phyloP scores from a whole-genome alignment of 78 protist genomes.

The Dictyostelium intermedium region DNA sequence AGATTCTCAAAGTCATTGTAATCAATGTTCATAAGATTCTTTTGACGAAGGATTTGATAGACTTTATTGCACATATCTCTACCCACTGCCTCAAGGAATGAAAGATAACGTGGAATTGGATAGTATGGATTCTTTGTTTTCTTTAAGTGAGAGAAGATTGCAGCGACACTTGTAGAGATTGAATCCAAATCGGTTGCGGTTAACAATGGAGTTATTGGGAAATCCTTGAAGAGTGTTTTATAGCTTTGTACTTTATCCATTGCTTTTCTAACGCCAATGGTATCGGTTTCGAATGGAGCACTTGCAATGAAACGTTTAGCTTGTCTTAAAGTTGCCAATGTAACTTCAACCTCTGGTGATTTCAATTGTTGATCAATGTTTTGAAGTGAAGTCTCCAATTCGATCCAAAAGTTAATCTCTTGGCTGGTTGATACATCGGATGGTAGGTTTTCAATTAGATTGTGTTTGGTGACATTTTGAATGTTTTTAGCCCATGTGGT shows the following conservation, averaged over 20 bases:
- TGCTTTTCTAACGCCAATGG: conserved; percentile 73
- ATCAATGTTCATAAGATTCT: conserved; percentile 52
- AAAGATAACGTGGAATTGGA: conserved; percentile 67
- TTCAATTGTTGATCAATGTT: conserved; percentile 37
- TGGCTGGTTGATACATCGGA: conserved; percentile 42
- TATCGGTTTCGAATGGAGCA: conserved; percentile 80
- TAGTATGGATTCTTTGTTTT: conserved; percentile 59
- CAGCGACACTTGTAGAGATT: conserved; percentile 21
- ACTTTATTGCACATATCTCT: conserved; percentile 78
- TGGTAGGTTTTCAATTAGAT: conserved; percentile 61
- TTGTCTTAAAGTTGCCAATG: conserved; percentile 61
- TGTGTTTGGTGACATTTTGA: conserved; percentile 86
- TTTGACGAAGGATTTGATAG: conserved; percentile 39
- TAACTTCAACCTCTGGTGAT: conserved; percentile 60
- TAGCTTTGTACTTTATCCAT: conserved; percentile 42
- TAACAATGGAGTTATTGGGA: conserved; percentile 84
- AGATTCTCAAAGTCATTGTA: conserved; percentile 71
- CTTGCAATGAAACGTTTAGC: conserved; percentile 82
- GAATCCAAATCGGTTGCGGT: conserved; percentile 74
- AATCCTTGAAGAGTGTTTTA: conserved; percentile 78
- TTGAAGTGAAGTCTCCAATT: conserved; percentile 73
- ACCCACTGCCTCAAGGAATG: conserved; percentile 78
- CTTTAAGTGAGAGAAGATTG: conserved; percentile 78
- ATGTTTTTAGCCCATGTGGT: conserved; percentile 81
- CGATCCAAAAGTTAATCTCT: conserved; percentile 90